A percentile compares a stretch with the other conserved stretches of the same genome.
phyloP scores from a whole-genome alignment of 352 stramenopile species.

The Phytophthora nicotianae region DNA sequence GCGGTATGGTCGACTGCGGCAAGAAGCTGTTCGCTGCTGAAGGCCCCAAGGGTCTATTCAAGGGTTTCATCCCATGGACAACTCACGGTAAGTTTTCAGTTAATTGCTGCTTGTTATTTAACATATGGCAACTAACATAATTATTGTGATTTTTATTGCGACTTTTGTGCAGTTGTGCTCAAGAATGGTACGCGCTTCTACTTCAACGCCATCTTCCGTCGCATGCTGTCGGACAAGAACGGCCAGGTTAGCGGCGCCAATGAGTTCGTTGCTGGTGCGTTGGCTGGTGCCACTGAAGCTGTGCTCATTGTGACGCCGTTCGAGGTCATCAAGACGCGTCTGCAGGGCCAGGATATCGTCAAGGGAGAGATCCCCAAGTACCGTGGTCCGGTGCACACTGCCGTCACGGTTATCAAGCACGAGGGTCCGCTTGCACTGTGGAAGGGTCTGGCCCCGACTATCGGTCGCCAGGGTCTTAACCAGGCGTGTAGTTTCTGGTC shows the following conservation, averaged over 20 bases:
- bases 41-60: constrained; percentile 81
- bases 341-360: constrained; percentile 93
- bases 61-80: constrained; percentile 90
- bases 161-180: constrained; percentile 51
- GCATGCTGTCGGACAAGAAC: constrained; percentile 75
- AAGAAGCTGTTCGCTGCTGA: constrained; percentile 83
- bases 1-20: constrained; percentile 84
- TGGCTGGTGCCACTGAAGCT: constrained; percentile 95
- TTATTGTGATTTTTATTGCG: background rate
- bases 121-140: background rate
- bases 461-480: constrained; percentile 97
- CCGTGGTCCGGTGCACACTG: constrained; percentile 91
- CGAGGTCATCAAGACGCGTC: constrained; percentile 98
- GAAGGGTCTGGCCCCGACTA: constrained; percentile 96
- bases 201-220: constrained; percentile 88
- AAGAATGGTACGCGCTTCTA: constrained; percentile 93
- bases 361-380: constrained; percentile 88
- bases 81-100: constrained; percentile 55
- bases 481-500: constrained; percentile 98
- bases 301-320: constrained; percentile 97
- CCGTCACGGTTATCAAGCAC: constrained; percentile 91
- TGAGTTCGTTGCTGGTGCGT: constrained; percentile 90
- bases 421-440: constrained; percentile 95
- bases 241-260: constrained; percentile 81
- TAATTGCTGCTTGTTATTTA: background rate